These are phyloP conservation scores for Mycena rebaudengoi DNA, from an alignment of 768 basidiomycete genomes.

Conservation along the genomic window DNA sequence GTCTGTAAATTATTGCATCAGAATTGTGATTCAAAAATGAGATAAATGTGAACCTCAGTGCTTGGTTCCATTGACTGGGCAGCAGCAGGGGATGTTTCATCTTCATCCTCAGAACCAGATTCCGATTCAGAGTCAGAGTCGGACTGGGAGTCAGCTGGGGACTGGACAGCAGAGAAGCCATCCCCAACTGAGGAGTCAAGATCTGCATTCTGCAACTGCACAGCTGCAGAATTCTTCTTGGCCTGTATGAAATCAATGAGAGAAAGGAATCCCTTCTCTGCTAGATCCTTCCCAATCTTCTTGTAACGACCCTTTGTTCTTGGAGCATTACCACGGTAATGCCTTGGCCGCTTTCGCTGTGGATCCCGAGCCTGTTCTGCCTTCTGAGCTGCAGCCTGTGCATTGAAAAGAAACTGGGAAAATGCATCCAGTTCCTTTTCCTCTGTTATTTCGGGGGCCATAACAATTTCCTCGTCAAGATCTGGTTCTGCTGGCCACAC, in stretches of 20 bases:
- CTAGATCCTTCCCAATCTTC: background rate
- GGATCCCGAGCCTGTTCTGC: background rate
- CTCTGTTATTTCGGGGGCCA: constrained; percentile 2
- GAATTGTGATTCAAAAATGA: background rate
- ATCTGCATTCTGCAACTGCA: background rate
- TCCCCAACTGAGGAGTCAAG: constrained; percentile 1
- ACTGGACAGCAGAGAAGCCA: constrained; percentile 1
- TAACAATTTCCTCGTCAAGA: constrained; percentile 5
- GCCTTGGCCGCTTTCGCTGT: background rate
- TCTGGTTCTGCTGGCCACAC: background rate
- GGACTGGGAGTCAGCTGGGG: background rate
- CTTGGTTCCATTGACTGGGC: background rate
- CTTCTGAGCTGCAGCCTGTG: constrained; percentile 11
- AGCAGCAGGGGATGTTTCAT: background rate
- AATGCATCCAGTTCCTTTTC: constrained; percentile 8
- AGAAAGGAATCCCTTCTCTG: background rate
- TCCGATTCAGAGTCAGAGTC: background rate
- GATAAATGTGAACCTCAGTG: background rate
- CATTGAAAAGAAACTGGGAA: constrained; percentile 2
- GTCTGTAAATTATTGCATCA: constrained; percentile 1
- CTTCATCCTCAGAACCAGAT: background rate
- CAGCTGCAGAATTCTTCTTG: background rate
- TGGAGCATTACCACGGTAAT: background rate
- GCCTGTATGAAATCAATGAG: background rate
- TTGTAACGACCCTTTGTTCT: background rate